A percentile compares a stretch with the other conserved stretches of the same genome.
These are phyloP conservation scores for Primulina huaijiensis DNA, from an alignment of 257 asterid species.

Conservation along the genomic window DNA sequence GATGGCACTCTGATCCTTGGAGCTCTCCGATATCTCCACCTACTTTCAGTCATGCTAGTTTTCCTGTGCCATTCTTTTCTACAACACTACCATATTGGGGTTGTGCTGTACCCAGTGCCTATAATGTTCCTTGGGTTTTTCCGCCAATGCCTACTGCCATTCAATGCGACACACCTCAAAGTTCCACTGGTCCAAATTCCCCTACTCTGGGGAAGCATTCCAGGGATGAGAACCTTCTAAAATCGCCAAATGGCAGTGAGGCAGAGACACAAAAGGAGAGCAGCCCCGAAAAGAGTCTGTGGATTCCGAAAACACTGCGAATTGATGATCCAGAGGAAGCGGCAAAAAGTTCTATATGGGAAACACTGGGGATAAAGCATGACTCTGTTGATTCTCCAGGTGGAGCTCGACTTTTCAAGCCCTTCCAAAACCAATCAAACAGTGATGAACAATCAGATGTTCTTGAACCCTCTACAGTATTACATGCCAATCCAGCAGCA, in stretches of 20 bases:
- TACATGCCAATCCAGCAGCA: conserved; percentile 86
- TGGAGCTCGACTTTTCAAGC: conserved; percentile 37
- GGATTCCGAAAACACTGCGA: conserved; percentile 53
- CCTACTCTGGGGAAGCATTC: conserved; percentile 63
- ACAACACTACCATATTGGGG: conserved; percentile 65
- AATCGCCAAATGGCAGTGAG: conserved; percentile 10
- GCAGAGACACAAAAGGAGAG: conserved; percentile 29
- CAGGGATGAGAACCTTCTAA: conserved; percentile 40
- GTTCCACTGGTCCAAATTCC: conserved; percentile 34
- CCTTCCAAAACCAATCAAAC: conserved; percentile 45
- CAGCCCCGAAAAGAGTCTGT: conserved; percentile 34
- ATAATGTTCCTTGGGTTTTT: conserved; percentile 50
- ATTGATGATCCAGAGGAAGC: conserved; percentile 58
- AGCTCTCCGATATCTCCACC: conserved; percentile 40
- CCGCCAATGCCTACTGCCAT: conserved; percentile 25
- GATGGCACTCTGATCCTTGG: conserved; percentile 59
- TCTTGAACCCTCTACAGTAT: conserved; percentile 46
- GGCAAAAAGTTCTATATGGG: conserved; percentile 63
- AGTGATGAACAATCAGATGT: conserved; percentile 38
- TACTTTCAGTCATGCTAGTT: conserved; percentile 39
- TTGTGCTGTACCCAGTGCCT: conserved; percentile 44
- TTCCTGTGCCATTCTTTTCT: conserved; percentile 59
- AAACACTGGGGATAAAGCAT: conserved; percentile 50
- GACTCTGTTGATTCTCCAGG: conserved; percentile 28
- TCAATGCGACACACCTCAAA: conserved; percentile 28